Percentiles rank a stretch among this genome's conserved stretches.
These are phyloP conservation scores for Penicillium hesseltinei DNA, from an alignment of 2,329 filamentous ascomycete species.

Conservation along the genomic window DNA sequence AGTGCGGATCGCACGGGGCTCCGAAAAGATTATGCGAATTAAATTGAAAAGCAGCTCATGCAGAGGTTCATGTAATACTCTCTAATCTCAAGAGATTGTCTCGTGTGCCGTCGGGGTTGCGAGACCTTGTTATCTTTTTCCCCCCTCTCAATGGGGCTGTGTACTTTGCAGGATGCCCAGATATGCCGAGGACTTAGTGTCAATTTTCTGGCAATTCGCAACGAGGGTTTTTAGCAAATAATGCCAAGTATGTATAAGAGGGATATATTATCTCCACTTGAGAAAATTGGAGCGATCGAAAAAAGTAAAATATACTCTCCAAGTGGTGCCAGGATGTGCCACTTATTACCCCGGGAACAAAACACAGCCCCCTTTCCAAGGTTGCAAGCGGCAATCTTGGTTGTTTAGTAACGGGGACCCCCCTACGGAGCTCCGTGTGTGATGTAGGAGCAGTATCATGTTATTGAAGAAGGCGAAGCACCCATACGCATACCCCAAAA, in stretches of 20 bases:
- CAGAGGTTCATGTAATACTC: neutral
- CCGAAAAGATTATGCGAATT: neutral
- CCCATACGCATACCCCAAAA: neutral
- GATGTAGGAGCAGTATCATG: neutral
- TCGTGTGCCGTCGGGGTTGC: neutral
- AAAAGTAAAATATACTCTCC: neutral
- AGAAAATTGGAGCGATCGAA: neutral
- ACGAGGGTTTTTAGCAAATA: neutral
- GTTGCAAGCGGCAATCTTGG: neutral
- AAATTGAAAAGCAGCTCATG: neutral
- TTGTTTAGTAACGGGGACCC: neutral
- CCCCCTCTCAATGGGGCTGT: constrained; percentile 18
- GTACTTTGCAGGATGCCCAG: constrained; percentile 16
- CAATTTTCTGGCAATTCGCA: neutral
- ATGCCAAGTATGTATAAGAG: constrained; percentile 7
- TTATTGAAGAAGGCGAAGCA: neutral
- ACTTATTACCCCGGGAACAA: neutral
- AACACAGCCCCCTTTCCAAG: constrained; percentile 5
- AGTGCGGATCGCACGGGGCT: neutral
- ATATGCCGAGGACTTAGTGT: constrained; percentile 5
- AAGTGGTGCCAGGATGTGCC: neutral
- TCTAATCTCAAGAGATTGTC: neutral
- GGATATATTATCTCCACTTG: neutral
- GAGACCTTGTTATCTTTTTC: constrained; percentile 4
- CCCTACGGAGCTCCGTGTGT: neutral